These are phyloP conservation scores for Aphanomyces invadans DNA, from an alignment of 352 stramenopile genomes.

Conservation along the genomic window DNA sequence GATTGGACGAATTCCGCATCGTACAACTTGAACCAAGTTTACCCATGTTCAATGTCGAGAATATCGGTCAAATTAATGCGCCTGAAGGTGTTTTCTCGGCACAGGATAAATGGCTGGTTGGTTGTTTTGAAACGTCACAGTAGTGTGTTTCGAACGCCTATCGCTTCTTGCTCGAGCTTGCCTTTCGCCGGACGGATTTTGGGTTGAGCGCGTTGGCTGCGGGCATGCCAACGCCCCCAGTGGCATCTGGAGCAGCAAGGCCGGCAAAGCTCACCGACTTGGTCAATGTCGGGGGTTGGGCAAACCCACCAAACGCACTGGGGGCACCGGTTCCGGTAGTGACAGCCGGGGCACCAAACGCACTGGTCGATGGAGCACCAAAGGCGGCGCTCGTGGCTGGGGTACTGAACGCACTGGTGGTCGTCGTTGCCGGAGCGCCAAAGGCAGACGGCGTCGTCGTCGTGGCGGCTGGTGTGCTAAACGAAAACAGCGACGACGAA, in stretches of 20 bases:
- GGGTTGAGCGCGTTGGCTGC: slow-evolving; percentile 1
- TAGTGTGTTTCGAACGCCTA: neutral
- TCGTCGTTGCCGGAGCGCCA: neutral
- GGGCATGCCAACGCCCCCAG: neutral
- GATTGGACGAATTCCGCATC: too few species aligned
- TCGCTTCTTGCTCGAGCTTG: slow-evolving; percentile 12
- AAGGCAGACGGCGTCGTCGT: slow-evolving; percentile 16
- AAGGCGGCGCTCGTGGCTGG: slow-evolving; percentile 21
- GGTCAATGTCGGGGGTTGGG: slow-evolving; percentile 3
- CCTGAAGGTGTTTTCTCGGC: too few species aligned
- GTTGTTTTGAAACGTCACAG: too few species aligned
- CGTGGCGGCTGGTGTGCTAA: slow-evolving; percentile 20
- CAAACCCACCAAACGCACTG: neutral
- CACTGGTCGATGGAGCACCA: neutral
- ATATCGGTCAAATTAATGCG: too few species aligned
- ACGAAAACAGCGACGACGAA: neutral
- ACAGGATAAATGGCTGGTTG: too few species aligned
- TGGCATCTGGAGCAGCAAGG: neutral
- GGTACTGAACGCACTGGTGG: slow-evolving; percentile 37
- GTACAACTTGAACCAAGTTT: too few species aligned
- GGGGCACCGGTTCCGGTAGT: too few species aligned
- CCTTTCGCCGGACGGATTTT: slow-evolving; percentile 1
- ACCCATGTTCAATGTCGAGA: too few species aligned
- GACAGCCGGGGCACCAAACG: slow-evolving; percentile 8
- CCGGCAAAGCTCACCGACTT: slow-evolving; percentile 25